Evolutionary conservation across 2,329 filamentous ascomycete genomes (phyloP).

Genomic region (Alternaria arbusti): DNA sequence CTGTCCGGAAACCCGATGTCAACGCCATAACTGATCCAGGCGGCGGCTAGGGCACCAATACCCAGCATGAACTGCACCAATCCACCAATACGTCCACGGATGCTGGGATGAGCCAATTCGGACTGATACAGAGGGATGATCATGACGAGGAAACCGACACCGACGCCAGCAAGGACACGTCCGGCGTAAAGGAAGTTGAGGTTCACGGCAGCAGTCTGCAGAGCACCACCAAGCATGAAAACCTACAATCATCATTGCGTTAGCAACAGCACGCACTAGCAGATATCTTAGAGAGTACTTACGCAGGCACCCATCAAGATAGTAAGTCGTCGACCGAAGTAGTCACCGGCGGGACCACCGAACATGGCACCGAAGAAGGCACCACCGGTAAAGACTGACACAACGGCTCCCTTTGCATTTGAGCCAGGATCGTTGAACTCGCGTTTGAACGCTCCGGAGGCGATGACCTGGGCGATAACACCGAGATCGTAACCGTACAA

Average conservation of each 20-base stretch:
- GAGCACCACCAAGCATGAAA: slow-evolving; percentile 73
- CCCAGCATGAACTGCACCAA: slow-evolving; percentile 86
- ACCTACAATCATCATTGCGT: neutral
- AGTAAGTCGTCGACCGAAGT: slow-evolving; percentile 71
- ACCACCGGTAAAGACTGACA: slow-evolving; percentile 78
- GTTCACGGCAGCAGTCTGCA: slow-evolving; percentile 72
- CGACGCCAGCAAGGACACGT: slow-evolving; percentile 71
- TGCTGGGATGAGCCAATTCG: slow-evolving; percentile 78
- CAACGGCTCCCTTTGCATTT: slow-evolving; percentile 68
- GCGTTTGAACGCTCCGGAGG: slow-evolving; percentile 50
- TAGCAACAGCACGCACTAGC: neutral
- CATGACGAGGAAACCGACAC: slow-evolving; percentile 68
- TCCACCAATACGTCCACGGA: slow-evolving; percentile 75
- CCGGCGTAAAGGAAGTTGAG: slow-evolving; percentile 72
- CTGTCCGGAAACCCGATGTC: slow-evolving; percentile 58
- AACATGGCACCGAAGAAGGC: slow-evolving; percentile 73
- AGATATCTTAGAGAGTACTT: neutral
- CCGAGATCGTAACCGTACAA: slow-evolving; percentile 66
- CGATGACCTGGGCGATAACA: slow-evolving; percentile 65
- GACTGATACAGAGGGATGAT: slow-evolving; percentile 77
- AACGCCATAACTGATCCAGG: slow-evolving; percentile 75
- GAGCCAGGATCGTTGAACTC: slow-evolving; percentile 48
- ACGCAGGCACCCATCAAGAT: slow-evolving; percentile 74
- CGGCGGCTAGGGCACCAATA: slow-evolving; percentile 73
- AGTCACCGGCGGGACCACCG: slow-evolving; percentile 69